Evolutionary conservation across 164 flowering plant genomes (phyloP).

Genomic region (Kalanchoe fedtschenkoi): DNA sequence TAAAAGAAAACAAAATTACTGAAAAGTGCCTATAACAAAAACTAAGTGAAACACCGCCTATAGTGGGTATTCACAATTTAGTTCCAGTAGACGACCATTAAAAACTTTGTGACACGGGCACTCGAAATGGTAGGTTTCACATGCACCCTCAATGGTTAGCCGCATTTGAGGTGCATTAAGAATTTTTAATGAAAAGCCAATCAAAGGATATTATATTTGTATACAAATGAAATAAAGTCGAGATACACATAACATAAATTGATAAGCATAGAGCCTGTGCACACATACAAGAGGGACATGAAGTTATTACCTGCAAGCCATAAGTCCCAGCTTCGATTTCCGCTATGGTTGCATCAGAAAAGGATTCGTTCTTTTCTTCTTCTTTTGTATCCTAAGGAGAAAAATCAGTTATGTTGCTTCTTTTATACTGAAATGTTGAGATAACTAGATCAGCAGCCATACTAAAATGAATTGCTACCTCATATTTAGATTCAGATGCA

Average conservation of each 20-base stretch:
- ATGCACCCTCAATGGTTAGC: too few species aligned
- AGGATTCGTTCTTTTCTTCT: constrained; percentile 21
- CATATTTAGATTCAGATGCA: constrained; percentile 1
- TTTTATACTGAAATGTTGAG: neutral
- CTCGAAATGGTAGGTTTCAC: too few species aligned
- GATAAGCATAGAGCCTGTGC: too few species aligned
- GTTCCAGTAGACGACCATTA: too few species aligned
- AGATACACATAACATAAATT: too few species aligned
- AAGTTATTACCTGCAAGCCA: constrained; percentile 61
- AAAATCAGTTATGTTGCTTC: neutral
- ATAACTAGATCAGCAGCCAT: neutral
- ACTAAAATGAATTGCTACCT: neutral
- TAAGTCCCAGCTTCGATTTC: constrained; percentile 75
- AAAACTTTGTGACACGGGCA: too few species aligned
- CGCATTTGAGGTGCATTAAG: too few species aligned
- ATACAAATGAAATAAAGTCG: too few species aligned
- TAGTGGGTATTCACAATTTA: neutral
- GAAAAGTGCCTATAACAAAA: neutral
- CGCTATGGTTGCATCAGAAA: constrained; percentile 47
- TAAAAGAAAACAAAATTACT: neutral
- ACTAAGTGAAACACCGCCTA: neutral
- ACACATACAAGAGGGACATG: neutral
- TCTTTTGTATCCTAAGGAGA: constrained; percentile 24
- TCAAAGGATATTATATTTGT: too few species aligned
- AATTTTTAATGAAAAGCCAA: too few species aligned